Percentiles rank a stretch among this genome's conserved stretches.
Evolutionary conservation across 2,329 filamentous ascomycete genomes (phyloP).

Genomic region (Fusarium nematophilum): DNA sequence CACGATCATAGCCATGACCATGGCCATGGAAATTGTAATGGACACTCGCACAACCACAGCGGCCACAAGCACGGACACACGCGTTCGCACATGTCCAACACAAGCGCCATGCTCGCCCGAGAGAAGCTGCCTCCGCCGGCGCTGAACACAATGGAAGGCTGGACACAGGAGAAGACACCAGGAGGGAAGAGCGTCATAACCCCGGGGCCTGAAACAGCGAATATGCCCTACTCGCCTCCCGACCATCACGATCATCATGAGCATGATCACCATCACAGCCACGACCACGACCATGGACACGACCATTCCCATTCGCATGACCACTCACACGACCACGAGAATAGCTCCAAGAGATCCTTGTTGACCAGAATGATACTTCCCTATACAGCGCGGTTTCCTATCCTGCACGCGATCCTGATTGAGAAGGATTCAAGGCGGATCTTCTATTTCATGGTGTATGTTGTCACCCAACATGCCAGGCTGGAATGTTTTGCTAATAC

Average conservation of each 20-base stretch:
- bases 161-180: constrained; percentile 55
- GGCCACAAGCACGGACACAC: constrained; percentile 46
- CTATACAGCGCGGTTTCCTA: constrained; percentile 75
- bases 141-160: constrained; percentile 51
- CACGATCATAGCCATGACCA: constrained; percentile 42
- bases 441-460: constrained; percentile 95
- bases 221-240: constrained; percentile 45
- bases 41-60: constrained; percentile 41
- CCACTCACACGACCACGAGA: constrained; percentile 50
- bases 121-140: constrained; percentile 49
- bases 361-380: constrained; percentile 81
- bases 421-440: constrained; percentile 95
- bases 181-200: constrained; percentile 56
- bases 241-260: constrained; percentile 46
- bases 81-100: constrained; percentile 47
- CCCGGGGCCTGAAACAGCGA: constrained; percentile 44
- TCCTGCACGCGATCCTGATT: constrained; percentile 85
- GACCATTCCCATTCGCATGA: constrained; percentile 31
- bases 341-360: constrained; percentile 67
- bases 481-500: constrained; percentile 31
- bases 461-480: constrained; percentile 5
- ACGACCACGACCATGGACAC: constrained; percentile 44
- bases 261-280: constrained; percentile 42
- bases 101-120: constrained; percentile 40
- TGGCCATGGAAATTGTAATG: constrained; percentile 33